Percentiles rank a stretch among this genome's conserved stretches.
Evolutionary conservation across 2,329 filamentous ascomycete genomes (phyloP).

Genomic region (Chaetomium olivaceum): DNA sequence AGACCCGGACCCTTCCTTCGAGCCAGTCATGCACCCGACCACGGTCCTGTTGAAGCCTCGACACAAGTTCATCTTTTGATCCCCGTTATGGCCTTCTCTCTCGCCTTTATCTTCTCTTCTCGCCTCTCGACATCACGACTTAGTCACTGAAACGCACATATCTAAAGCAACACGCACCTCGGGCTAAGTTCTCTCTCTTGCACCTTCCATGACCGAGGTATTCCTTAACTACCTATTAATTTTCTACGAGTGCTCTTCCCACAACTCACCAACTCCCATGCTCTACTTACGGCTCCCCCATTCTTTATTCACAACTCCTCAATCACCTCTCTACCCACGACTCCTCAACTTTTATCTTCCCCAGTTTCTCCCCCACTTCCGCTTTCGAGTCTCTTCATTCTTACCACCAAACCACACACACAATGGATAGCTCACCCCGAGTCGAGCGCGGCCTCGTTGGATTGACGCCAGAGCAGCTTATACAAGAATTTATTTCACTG

Average conservation of each 20-base stretch:
- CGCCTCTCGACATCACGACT: no score
- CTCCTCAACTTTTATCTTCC: no score
- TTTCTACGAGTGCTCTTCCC: background rate
- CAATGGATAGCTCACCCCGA: background rate
- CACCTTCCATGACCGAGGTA: background rate
- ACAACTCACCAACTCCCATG: background rate
- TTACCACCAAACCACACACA: background rate
- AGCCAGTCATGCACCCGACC: background rate
- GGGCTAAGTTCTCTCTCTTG: background rate
- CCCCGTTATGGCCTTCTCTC: background rate
- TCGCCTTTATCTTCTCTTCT: background rate
- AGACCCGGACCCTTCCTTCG: background rate
- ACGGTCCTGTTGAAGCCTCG: background rate
- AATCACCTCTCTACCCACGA: no score
- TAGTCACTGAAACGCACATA: background rate
- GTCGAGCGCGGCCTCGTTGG: background rate
- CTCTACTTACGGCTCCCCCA: background rate
- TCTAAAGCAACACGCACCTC: background rate
- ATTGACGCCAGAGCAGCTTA: background rate
- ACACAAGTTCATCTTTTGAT: background rate
- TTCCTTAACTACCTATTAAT: background rate
- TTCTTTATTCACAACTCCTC: background rate
- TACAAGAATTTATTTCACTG: slow-evolving; percentile 16
- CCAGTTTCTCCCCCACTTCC: background rate
- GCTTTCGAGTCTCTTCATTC: background rate